Percentiles rank a stretch among this genome's conserved stretches.
Evolutionary conservation across 2,329 filamentous ascomycete species (phyloP).

Genomic region (Stagonosporopsis rhizophila): DNA sequence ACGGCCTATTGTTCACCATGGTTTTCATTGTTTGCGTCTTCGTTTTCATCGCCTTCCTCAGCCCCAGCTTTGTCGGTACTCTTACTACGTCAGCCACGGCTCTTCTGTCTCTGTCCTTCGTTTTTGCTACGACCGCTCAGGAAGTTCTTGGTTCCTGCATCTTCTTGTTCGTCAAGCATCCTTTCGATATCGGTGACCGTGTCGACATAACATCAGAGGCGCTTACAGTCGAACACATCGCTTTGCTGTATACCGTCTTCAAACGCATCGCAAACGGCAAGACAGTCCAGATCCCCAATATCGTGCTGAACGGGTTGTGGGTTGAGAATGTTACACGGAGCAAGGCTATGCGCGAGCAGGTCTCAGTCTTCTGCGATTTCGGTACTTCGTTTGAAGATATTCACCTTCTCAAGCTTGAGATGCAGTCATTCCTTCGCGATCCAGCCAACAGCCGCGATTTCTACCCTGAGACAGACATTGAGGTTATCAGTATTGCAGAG

Average conservation of each 20-base stretch:
- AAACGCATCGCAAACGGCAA: conserved; percentile 83
- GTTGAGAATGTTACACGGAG: conserved; percentile 93
- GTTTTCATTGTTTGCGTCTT: conserved; percentile 82
- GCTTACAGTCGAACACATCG: conserved; percentile 91
- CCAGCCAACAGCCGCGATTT: conserved; percentile 92
- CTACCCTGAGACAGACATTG: conserved; percentile 80
- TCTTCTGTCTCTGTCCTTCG: conserved; percentile 93
- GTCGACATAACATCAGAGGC: conserved; percentile 77
- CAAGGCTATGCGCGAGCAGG: conserved; percentile 86
- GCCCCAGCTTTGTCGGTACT: conserved; percentile 82
- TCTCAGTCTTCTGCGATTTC: conserved; percentile 81
- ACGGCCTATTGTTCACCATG: conserved; percentile 82
- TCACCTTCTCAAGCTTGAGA: conserved; percentile 81
- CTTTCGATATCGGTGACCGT: conserved; percentile 93
- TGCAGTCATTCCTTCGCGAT: conserved; percentile 82
- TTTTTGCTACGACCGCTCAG: conserved; percentile 89
- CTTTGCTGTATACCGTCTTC: conserved; percentile 91
- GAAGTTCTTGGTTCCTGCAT: conserved; percentile 98
- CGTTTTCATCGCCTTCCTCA: conserved; percentile 90
- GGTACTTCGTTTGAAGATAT: conserved; percentile 91
- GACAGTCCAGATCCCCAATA: conserved; percentile 84
- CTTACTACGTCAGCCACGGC: conserved; percentile 90
- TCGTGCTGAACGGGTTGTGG: conserved; percentile 89
- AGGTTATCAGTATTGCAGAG: conserved; percentile 78
- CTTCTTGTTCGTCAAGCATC: conserved; percentile 98